phyloP scores from a whole-genome alignment of 2,329 filamentous ascomycete genomes.

The Lachnellula occidentalis region DNA sequence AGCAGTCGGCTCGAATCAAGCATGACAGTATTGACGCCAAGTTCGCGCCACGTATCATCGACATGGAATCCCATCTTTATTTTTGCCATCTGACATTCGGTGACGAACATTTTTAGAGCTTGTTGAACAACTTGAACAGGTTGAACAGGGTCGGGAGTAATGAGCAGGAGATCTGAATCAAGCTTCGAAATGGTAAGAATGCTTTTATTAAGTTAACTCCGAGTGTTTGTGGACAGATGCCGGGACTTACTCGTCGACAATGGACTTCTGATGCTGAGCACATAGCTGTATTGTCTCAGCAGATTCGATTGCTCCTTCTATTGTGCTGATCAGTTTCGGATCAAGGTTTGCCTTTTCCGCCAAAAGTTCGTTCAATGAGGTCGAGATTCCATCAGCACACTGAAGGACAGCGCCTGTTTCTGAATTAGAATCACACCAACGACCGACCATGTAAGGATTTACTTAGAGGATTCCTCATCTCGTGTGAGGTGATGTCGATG shows the following conservation, averaged over 20 bases:
- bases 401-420: constrained; percentile 59
- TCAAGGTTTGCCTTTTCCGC: constrained; percentile 27
- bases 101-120: constrained; percentile 70
- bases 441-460: constrained; percentile 52
- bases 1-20: constrained; percentile 68
- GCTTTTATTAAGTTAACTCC: constrained; percentile 1
- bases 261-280: constrained; percentile 67
- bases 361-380: constrained; percentile 32
- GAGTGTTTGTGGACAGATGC: constrained; percentile 25
- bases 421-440: neutral
- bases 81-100: constrained; percentile 59
- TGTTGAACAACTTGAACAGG: constrained; percentile 60
- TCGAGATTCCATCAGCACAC: constrained; percentile 65
- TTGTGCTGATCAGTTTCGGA: constrained; percentile 40
- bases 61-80: constrained; percentile 65
- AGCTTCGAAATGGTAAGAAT: constrained; percentile 63
- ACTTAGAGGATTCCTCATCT: constrained; percentile 67
- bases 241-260: constrained; percentile 44
- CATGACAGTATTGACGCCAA: constrained; percentile 64
- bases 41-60: constrained; percentile 56
- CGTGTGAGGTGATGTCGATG: constrained; percentile 66
- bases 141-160: constrained; percentile 64
- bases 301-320: constrained; percentile 59
- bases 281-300: constrained; percentile 75
- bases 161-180: constrained; percentile 64